These are phyloP conservation scores for Cordyceps cateniannulata DNA, from an alignment of 2,329 filamentous ascomycete genomes.

Conservation along the genomic window DNA sequence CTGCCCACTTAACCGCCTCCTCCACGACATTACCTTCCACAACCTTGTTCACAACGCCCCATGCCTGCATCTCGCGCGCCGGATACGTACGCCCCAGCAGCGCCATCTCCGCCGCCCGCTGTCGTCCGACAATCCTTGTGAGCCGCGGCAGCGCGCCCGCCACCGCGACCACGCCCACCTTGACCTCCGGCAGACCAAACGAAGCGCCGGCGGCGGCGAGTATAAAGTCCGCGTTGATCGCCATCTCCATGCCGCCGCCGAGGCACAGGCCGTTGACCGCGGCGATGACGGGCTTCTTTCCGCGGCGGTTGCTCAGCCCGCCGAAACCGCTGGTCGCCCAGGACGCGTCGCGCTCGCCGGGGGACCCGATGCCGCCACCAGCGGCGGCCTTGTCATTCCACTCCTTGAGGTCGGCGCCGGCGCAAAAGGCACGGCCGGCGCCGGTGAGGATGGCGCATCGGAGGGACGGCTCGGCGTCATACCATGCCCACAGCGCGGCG, in stretches of 20 bases:
- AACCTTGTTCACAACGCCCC: slow-evolving; percentile 66
- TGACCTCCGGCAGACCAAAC: slow-evolving; percentile 67
- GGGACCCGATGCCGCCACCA: neutral
- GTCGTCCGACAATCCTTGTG: slow-evolving; percentile 57
- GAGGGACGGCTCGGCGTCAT: slow-evolving; percentile 54
- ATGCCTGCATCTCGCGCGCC: slow-evolving; percentile 53
- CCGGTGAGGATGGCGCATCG: slow-evolving; percentile 60
- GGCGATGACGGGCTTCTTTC: slow-evolving; percentile 69
- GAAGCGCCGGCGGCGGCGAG: slow-evolving; percentile 51
- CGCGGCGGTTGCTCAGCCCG: slow-evolving; percentile 57
- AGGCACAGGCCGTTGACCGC: slow-evolving; percentile 71
- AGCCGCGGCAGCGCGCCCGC: slow-evolving; percentile 66
- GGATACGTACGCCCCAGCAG: slow-evolving; percentile 55
- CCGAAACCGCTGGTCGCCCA: slow-evolving; percentile 51
- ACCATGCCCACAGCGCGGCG: slow-evolving; percentile 49
- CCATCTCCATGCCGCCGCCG: slow-evolving; percentile 73
- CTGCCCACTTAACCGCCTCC: slow-evolving; percentile 56
- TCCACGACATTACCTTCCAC: slow-evolving; percentile 45
- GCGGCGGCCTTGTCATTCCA: slow-evolving; percentile 33
- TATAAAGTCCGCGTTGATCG: slow-evolving; percentile 66
- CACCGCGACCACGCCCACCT: slow-evolving; percentile 62
- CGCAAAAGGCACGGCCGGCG: slow-evolving; percentile 58
- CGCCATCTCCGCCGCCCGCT: slow-evolving; percentile 65
- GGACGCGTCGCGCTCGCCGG: slow-evolving; percentile 14
- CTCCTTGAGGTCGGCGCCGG: slow-evolving; percentile 62